Percentiles rank a stretch among this genome's conserved stretches.
These are phyloP conservation scores for Coleophoma eucalyptorum DNA, from an alignment of 2,329 filamentous ascomycete genomes.

Conservation along the genomic window DNA sequence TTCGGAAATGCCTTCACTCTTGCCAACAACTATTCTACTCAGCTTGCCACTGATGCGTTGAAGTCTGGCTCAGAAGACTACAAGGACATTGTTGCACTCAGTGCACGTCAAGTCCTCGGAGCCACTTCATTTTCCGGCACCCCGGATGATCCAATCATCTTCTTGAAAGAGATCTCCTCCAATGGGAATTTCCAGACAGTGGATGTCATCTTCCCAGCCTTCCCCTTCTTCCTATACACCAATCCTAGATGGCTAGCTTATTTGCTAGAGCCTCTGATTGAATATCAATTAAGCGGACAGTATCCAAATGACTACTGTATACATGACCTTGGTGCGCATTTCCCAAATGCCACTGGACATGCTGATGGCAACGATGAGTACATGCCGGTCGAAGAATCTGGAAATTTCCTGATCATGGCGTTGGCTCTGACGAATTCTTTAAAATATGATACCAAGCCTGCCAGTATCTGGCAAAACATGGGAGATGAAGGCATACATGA, in stretches of 20 bases:
- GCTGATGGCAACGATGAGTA: conserved; percentile 59
- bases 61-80: conserved; percentile 72
- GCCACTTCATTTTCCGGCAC: conserved; percentile 74
- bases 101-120: conserved; percentile 76
- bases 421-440: conserved; percentile 74
- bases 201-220: conserved; percentile 82
- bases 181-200: conserved; percentile 84
- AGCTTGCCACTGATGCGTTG: conserved; percentile 68
- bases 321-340: conserved; percentile 71
- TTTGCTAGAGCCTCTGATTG: conserved; percentile 73
- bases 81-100: conserved; percentile 72
- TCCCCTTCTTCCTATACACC: conserved; percentile 83
- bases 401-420: conserved; percentile 68
- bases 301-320: conserved; percentile 81
- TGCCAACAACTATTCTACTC: conserved; percentile 69
- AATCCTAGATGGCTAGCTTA: conserved; percentile 79
- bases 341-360: conserved; percentile 75
- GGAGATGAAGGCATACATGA: conserved; percentile 23
- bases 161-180: conserved; percentile 82
- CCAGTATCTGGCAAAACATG: conserved; percentile 53
- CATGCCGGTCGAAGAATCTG: conserved; percentile 65
- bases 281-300: conserved; percentile 77
- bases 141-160: conserved; percentile 67
- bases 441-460: conserved; percentile 53
- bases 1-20: conserved; percentile 60